These are phyloP conservation scores for Podospora bellae-mahoneyi DNA, from an alignment of 495 filamentous ascomycete species.

Conservation along the genomic window DNA sequence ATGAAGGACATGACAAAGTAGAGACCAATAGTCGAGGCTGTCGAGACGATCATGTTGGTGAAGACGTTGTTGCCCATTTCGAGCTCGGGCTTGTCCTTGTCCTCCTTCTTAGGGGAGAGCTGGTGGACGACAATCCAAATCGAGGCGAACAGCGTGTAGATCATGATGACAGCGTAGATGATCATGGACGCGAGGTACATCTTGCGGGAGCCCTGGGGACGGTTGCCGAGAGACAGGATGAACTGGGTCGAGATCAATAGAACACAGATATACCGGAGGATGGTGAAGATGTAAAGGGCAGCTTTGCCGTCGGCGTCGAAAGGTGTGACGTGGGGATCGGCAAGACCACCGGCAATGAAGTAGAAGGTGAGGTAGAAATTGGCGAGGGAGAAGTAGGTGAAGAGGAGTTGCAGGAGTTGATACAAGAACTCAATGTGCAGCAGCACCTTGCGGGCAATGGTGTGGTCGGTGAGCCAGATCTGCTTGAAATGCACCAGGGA, in stretches of 20 bases:
- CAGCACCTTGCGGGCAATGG: constrained; percentile 78
- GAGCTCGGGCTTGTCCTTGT: constrained; percentile 41
- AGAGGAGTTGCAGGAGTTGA: constrained; percentile 83
- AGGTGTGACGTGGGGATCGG: constrained; percentile 76
- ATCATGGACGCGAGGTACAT: constrained; percentile 87
- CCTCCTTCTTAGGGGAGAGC: constrained; percentile 51
- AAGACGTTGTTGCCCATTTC: constrained; percentile 79
- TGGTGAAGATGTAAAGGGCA: constrained; percentile 77
- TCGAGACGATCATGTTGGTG: constrained; percentile 91
- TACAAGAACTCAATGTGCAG: constrained; percentile 96
- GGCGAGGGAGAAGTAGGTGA: constrained; percentile 96
- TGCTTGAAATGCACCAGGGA: constrained; percentile 92
- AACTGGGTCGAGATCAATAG: constrained; percentile 34
- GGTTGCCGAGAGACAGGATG: constrained; percentile 96
- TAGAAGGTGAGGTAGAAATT: constrained; percentile 99
- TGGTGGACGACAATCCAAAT: constrained; percentile 84
- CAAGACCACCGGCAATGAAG: constrained; percentile 94
- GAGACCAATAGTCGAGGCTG: constrained; percentile 80
- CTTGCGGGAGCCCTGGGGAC: constrained; percentile 91
- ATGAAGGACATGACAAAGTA: constrained; percentile 96
- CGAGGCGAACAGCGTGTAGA: constrained; percentile 84
- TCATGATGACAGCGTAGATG: constrained; percentile 89
- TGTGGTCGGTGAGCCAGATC: constrained; percentile 93
- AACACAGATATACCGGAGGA: constrained; percentile 68
- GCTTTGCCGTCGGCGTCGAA: constrained; percentile 70